A percentile compares a stretch with the other conserved stretches of the same genome.
Conservation (phyloP, 148 eudicot species). For the Heliamphora exappendiculata region DNA sequence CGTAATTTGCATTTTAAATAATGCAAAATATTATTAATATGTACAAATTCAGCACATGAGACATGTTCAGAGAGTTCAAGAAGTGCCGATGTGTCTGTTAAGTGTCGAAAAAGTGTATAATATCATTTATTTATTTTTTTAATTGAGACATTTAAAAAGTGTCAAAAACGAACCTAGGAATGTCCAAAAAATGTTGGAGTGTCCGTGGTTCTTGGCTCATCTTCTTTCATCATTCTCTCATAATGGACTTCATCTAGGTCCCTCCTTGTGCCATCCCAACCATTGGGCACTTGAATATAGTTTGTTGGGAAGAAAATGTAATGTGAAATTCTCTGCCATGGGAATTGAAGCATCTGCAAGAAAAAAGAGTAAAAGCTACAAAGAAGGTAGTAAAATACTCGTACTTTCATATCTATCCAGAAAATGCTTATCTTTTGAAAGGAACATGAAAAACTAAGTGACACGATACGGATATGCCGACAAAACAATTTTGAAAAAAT, state of each 20-base stretch:
- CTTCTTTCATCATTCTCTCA: constrained; percentile 89
- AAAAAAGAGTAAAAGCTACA: neutral
- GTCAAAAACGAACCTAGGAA: constrained; percentile 74
- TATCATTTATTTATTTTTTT: no score
- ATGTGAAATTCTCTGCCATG: constrained; percentile 89
- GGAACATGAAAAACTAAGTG: no score
- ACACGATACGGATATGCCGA: no score
- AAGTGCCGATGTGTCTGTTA: no score
- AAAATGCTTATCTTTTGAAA: neutral
- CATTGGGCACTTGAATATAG: constrained; percentile 97
- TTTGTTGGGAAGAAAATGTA: constrained; percentile 77
- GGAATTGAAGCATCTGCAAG: constrained; percentile 63
- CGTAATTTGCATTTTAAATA: no score
- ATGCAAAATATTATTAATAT: no score
- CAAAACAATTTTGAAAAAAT: no score
- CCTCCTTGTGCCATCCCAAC: constrained; percentile 87
- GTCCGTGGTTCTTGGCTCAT: constrained; percentile 62
- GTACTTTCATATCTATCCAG: neutral
- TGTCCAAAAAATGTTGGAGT: no score
- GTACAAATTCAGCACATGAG: no score
- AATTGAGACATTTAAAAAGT: neutral
- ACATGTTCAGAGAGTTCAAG: no score
- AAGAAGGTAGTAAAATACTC: neutral
- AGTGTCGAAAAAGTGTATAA: no score
- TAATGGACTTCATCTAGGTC: constrained; percentile 96